Base-by-base conservation (phyloP, 352 stramenopile genomes). In the Phytophthora aleatoria region DNA sequence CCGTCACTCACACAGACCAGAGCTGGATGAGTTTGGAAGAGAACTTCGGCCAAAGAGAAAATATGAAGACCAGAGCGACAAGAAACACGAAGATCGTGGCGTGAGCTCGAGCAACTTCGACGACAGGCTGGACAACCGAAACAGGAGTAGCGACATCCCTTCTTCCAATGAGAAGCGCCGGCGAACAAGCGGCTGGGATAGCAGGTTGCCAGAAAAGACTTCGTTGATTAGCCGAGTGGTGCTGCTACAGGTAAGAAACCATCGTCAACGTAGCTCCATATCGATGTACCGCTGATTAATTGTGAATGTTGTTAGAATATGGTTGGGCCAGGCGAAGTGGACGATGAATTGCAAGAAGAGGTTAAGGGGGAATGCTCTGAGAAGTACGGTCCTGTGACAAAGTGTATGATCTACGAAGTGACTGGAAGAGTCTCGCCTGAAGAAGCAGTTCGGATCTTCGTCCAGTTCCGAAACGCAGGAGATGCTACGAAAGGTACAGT, bases 371-470 rank as follows among this genome's bases (percentile, higher is more conserved):
- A 97, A 64, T 97, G 90, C 54, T 59, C 68, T 1, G 68, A 77
- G 33, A 95, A 87, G 61, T 97, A 97, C 53, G 91, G 91, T 0
- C 72, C 77, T 8, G 91, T 97, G 6, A 59, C 44, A 16, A 83
- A 86, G 26, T 97, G 90, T 55, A 16, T 95, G 12, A 78, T 97
- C 16, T 84, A 85, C 53, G 87, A 97, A 72, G 58, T 86, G 26
- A 75, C 54, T 12, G 74, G 69, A 28, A 72, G 63, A 10, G 74
- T 86, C 3, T 11, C 55, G 5, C 57, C 79, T 1, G 83, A 96
- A 68, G 81, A 97, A 76, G 81, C 80, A 8, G 89, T 97, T 7
- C 85, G 89, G 9, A 96, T 94, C 41, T 97, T 97, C 61, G 90
- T 97, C 41, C 71, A 95, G 59, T 97, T 97, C 62, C 66, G 76